phyloP scores from a whole-genome alignment of 768 basidiomycete genomes.

The Boletus rubroflammeus region DNA sequence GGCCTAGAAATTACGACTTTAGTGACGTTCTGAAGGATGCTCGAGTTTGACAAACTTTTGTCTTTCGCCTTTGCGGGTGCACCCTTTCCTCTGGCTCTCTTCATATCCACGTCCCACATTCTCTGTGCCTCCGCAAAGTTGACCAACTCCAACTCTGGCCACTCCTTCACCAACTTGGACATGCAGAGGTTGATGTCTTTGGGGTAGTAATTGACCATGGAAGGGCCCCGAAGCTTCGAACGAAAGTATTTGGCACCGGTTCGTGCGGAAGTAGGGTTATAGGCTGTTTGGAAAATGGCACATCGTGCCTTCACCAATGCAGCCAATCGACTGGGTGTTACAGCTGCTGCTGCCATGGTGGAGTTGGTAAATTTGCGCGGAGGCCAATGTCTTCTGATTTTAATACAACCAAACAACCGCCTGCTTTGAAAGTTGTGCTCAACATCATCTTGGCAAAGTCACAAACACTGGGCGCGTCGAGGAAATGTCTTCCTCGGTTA shows the following conservation, averaged over 20 bases:
- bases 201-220: slow-evolving; percentile 85
- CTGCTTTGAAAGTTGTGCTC: not conserved
- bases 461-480: no score
- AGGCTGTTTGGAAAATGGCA: slow-evolving; percentile 79
- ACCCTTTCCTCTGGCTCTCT: slow-evolving; percentile 76
- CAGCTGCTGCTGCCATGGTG: slow-evolving; percentile 32
- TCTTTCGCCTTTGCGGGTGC: slow-evolving; percentile 76
- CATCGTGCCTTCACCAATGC: slow-evolving; percentile 64
- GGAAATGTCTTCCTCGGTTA: not conserved
- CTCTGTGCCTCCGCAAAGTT: slow-evolving; percentile 67
- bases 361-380: not conserved
- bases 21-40: not conserved
- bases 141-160: slow-evolving; percentile 57
- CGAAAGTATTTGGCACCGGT: slow-evolving; percentile 93
- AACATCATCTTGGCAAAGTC: no score
- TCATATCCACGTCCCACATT: slow-evolving; percentile 62
- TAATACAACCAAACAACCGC: slow-evolving; percentile 30
- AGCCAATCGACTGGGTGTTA: slow-evolving; percentile 51
- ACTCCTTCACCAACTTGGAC: slow-evolving; percentile 44
- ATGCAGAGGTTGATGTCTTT: slow-evolving; percentile 54
- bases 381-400: slow-evolving; percentile 21
- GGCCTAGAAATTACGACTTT: slow-evolving; percentile 33
- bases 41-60: slow-evolving; percentile 45
- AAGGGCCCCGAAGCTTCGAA: slow-evolving; percentile 74
- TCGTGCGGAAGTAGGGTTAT: slow-evolving; percentile 77